Conservation (phyloP, 305 asterid genomes). For the Fraxinus velutina region DNA sequence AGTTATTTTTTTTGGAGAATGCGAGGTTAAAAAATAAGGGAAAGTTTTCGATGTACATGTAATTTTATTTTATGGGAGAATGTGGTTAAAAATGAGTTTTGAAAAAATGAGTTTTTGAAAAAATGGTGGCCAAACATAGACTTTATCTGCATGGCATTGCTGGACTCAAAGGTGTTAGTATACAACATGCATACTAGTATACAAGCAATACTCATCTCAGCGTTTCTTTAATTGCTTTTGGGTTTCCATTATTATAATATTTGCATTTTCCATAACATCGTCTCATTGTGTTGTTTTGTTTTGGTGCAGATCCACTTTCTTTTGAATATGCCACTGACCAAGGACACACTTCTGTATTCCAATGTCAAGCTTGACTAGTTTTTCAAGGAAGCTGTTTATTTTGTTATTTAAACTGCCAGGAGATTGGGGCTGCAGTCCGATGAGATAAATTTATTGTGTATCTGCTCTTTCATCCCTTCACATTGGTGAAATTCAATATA, state of each 20-base stretch:
- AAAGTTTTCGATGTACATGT: too few species aligned
- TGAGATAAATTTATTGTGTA: constrained; percentile 20
- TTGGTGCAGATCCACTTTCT: constrained; percentile 68
- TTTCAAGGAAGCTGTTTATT: constrained; percentile 16
- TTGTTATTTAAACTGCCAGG: constrained; percentile 14
- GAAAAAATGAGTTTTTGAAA: not conserved
- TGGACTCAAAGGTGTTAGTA: not conserved
- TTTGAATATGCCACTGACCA: constrained; percentile 76
- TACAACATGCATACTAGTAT: not conserved
- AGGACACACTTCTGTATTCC: constrained; percentile 90
- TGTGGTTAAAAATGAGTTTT: not conserved
- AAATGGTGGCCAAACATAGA: not conserved
- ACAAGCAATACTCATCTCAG: not conserved
- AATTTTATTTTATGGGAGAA: too few species aligned
- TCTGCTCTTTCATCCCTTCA: not conserved
- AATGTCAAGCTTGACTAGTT: constrained; percentile 82
- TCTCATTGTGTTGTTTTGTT: constrained; percentile 26
- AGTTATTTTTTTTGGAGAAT: too few species aligned
- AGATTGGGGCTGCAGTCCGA: constrained; percentile 21
- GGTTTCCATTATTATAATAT: not conserved
- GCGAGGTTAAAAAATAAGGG: too few species aligned
- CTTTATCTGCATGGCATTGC: not conserved
- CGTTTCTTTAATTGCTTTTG: not conserved
- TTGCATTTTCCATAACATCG: not conserved
- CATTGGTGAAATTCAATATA: not conserved